Base-by-base conservation (phyloP, 768 basidiomycete species). In the Chalciporus piperatus region DNA sequence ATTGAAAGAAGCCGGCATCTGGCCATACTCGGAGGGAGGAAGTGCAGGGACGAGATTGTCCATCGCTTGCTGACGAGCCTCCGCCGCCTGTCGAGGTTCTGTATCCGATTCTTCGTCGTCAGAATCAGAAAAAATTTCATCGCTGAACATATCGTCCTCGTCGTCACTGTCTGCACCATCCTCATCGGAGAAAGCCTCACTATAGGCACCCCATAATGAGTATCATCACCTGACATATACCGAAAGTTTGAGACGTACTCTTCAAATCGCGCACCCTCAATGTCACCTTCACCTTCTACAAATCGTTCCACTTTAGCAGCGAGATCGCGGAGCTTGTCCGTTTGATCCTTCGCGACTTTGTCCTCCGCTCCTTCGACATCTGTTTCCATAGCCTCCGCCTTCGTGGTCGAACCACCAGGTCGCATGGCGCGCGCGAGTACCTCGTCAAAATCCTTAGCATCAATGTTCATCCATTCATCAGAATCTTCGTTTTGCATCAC, bases 281-380 rank as follows among this genome's bases (percentile, higher is more conserved):
- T 54, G 52, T 90, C 87, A 2, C 97, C 97, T 63, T 95, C 72
- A 3, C 89, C 93, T 59, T 92, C 84, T 2, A 99, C 85, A 64
- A 99, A 99, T n/a, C 75, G 73, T 59, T 90, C 87, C 1, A 99
- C 92, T 64, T 91, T 90, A 53, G 79, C 71, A 11, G 97, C 95
- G 47, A 99, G 76, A 53, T 80, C 78, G 59, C 82, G 83, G 27
- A 98, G 70, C 53, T 80, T 81, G 19, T 76, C 66, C 10, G 92
- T 86, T 64, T 92, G 87, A 52, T 81, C 77, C 23, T 81, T 78
- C 7, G 81, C 78, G 5, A 85, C 38, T 19, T 68, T 73, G 48
- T 84, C 82, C 38, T 65, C 63, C 28, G 47, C 49, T 13, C 38
- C 69, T 3, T 61, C 58, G 2, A 41, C 50, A 49, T 84, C 81